Conservation (phyloP, 139 green algal genomes). For the Yamagishiella unicocca region DNA sequence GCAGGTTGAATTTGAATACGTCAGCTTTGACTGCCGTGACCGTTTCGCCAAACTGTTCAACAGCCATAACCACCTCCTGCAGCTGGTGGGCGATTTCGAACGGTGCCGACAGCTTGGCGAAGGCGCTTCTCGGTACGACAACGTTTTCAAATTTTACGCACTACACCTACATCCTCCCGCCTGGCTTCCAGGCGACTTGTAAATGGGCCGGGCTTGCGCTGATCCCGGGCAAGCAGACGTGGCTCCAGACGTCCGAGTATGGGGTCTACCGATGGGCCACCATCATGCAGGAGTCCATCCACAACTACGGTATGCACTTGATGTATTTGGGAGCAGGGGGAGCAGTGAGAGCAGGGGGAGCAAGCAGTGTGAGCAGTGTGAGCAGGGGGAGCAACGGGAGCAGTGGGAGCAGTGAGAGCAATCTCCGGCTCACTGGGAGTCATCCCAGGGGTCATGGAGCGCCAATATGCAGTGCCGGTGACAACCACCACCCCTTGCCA, state of each 20-base stretch:
- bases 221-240: constrained; percentile 25
- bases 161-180: not conserved
- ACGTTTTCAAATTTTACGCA: not conserved
- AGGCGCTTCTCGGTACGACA: not conserved
- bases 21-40: not conserved
- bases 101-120: not conserved
- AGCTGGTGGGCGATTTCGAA: not conserved
- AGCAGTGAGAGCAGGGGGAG: too few species aligned
- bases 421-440: too few species aligned
- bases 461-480: too few species aligned
- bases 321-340: too few species aligned
- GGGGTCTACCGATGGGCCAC: constrained; percentile 31
- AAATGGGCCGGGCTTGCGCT: not conserved
- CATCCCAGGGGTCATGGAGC: too few species aligned
- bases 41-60: not conserved
- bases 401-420: too few species aligned
- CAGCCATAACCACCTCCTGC: not conserved
- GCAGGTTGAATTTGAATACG: not conserved
- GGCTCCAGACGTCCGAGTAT: not conserved
- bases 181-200: not conserved
- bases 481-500: too few species aligned
- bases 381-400: too few species aligned
- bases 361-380: too few species aligned
- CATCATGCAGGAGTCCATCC: constrained; percentile 10
- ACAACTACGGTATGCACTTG: constrained; percentile 5